A percentile compares a stretch with the other conserved stretches of the same genome.
Conservation (phyloP, 73 alveolate species). For the Diophrys appendiculata region DNA sequence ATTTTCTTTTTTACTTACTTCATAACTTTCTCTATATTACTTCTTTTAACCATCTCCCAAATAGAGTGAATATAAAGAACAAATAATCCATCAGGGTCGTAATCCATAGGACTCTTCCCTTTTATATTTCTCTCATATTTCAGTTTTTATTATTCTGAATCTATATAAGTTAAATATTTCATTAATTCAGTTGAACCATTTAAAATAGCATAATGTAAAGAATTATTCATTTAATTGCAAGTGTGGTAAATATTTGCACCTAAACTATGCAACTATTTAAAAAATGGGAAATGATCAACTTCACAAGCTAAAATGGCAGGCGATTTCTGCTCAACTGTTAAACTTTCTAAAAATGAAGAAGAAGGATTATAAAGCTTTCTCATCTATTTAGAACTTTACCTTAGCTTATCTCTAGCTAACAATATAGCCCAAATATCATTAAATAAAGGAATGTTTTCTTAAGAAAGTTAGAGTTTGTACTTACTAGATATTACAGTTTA, state of each 20-base stretch:
- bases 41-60: background rate
- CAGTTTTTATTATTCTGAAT: background rate
- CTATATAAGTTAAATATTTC: background rate
- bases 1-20: background rate
- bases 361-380: no score
- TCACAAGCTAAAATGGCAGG: background rate
- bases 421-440: background rate
- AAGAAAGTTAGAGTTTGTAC: no score
- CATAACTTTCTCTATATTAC: background rate
- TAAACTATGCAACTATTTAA: no score
- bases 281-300: background rate
- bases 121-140: background rate
- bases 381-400: no score
- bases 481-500: background rate
- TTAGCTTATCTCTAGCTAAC: background rate
- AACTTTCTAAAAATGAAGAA: background rate
- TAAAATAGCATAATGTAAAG: background rate
- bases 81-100: background rate
- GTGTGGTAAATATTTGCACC: background rate
- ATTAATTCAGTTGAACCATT: background rate
- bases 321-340: background rate
- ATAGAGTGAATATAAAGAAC: background rate
- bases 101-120: background rate
- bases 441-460: background rate
- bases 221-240: background rate